Conservation (phyloP, 768 basidiomycete genomes). For the Mycena sanguinolenta region DNA sequence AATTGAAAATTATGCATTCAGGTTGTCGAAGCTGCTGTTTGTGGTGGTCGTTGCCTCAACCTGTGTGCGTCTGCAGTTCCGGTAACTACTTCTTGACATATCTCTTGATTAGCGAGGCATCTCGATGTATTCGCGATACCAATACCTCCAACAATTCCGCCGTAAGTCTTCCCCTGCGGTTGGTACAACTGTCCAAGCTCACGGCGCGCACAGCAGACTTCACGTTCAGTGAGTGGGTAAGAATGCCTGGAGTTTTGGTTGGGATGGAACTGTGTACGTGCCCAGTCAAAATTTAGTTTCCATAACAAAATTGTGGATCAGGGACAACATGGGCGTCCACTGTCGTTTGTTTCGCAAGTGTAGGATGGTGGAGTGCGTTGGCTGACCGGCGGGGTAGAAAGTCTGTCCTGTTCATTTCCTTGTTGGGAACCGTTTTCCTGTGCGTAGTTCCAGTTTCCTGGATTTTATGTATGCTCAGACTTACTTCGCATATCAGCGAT, state of each 20-base stretch:
- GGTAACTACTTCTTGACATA: not conserved
- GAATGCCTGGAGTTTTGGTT: conserved; percentile 16
- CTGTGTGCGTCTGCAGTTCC: conserved; percentile 7
- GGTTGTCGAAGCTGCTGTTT: conserved; percentile 5
- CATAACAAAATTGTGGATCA: not conserved
- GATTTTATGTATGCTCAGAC: not conserved
- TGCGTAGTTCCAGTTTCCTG: not conserved
- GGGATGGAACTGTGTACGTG: conserved; percentile 15
- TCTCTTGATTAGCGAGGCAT: conserved; percentile 4
- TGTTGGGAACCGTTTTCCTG: conserved; percentile 15
- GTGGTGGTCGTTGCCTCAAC: conserved; percentile 20
- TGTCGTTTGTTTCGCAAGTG: conserved; percentile 15
- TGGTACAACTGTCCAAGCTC: not conserved
- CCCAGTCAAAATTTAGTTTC: not conserved
- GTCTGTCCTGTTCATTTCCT: conserved; percentile 15
- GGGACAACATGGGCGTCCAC: conserved; percentile 12
- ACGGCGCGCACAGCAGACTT: not conserved
- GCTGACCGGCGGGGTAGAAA: conserved; percentile 18
- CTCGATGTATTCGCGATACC: conserved; percentile 22
- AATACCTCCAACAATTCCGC: not conserved
- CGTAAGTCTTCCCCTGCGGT: not conserved
- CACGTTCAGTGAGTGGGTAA: conserved; percentile 1
- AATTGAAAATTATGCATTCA: not conserved
- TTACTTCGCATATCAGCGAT: conserved; percentile 7
- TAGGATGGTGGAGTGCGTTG: conserved; percentile 28